Evolutionary conservation across 345 rosid species (phyloP).

Genomic region (Brassica rapa): DNA sequence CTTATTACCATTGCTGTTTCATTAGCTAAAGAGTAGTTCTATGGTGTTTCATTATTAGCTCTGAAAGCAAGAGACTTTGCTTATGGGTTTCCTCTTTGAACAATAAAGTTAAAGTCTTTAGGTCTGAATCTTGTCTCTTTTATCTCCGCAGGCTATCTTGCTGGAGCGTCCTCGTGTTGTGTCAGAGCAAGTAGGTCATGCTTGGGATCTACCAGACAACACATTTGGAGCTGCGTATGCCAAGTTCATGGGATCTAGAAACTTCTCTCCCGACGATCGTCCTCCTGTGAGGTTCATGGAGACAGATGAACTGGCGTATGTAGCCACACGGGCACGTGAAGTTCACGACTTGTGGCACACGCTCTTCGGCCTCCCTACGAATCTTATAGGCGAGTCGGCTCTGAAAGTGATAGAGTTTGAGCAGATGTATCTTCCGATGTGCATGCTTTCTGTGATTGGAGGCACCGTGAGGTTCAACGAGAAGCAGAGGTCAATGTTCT

Average conservation of each 20-base stretch:
- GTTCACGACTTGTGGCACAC: slow-evolving; percentile 87
- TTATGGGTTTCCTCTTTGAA: neutral
- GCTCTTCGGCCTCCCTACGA: slow-evolving; percentile 68
- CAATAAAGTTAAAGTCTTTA: neutral
- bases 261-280: slow-evolving; percentile 75
- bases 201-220: slow-evolving; percentile 72
- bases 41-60: neutral
- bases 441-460: slow-evolving; percentile 64
- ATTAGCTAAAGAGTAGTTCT: neutral
- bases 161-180: slow-evolving; percentile 69
- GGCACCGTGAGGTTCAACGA: slow-evolving; percentile 65
- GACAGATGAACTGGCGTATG: slow-evolving; percentile 68
- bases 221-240: slow-evolving; percentile 89
- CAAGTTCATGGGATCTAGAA: slow-evolving; percentile 82
- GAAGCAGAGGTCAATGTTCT: slow-evolving; percentile 64
- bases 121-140: slow-evolving; percentile 5
- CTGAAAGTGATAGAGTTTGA: slow-evolving; percentile 73
- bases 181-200: slow-evolving; percentile 59
- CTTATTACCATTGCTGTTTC: neutral
- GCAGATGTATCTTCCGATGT: slow-evolving; percentile 81
- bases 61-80: neutral
- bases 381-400: slow-evolving; percentile 71
- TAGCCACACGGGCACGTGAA: slow-evolving; percentile 72
- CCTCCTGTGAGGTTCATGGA: slow-evolving; percentile 84
- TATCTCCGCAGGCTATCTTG: slow-evolving; percentile 50